Base-by-base conservation (phyloP, 495 filamentous ascomycete species). In the Diplogelasinospora grovesii region DNA sequence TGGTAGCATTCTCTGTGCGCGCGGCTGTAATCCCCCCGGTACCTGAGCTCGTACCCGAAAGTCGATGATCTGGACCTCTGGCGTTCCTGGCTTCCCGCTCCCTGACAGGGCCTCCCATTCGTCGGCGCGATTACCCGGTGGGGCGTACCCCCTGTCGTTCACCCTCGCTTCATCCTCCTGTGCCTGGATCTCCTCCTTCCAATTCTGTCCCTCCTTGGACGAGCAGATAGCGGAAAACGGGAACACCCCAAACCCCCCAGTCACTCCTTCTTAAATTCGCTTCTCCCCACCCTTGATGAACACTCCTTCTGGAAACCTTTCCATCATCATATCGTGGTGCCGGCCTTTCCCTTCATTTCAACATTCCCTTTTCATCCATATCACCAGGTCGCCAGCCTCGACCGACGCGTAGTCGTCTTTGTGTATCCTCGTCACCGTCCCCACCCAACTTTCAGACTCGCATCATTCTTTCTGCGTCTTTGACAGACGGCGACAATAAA, bases 331-430 rank as follows among this genome's bases (percentile, higher is more conserved):
- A 36, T 38, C 45, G 39, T 43, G 36, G 49, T 59, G 32, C 13
- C 35, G 48, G 48, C 41, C 32, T 28, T 55, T 51, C 25, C 48
- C 23, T 55, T 55, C 52, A 41, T 46, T 47, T 50, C 14, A 22
- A n/a, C 37, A 21, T 56, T 49, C 47, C 39, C 46, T 57, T 50
- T 50, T 39, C 37, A n/a, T n/a, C n/a, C n/a, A n/a, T n/a, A n/a
- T n/a, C 22, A 39, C 25, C 42, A 23, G 60, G 63, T 64, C 52
- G 63, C 66, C 54, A 70, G 61, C 51, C 52, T 62, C 62, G 59
- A 63, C 45, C 56, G 49, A 51, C 42, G 38, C 39, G 33, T 40
- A 41, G 42, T 39, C 47, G 48, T 54, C 44, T 40, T 43, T 56
- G 47, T 40, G 29, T 33, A 39, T 40, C 31, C 20, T 43, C 32